These are phyloP conservation scores for Astraeus odoratus DNA, from an alignment of 768 basidiomycete genomes.

Conservation along the genomic window DNA sequence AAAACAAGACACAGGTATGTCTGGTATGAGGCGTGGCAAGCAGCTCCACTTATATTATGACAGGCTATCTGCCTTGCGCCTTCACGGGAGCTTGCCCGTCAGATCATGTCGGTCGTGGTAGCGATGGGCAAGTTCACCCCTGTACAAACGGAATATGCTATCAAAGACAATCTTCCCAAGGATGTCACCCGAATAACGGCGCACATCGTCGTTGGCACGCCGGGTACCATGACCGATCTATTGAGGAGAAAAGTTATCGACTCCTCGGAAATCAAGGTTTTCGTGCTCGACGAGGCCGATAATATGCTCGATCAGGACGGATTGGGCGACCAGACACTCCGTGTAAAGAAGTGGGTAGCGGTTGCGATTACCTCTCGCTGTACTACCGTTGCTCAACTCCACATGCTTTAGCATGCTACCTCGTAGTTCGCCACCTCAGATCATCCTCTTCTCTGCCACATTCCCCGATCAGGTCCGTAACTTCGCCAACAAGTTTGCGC, in stretches of 20 bases:
- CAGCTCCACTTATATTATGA: constrained; percentile 4
- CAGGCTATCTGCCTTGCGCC: constrained; percentile 97
- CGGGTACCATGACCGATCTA: constrained; percentile 90
- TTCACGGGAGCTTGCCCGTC: constrained; percentile 92
- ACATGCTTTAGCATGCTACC: constrained; percentile 47
- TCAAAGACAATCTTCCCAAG: constrained; percentile 76
- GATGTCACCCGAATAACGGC: constrained; percentile 66
- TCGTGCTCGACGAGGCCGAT: constrained; percentile 97
- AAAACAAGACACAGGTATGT: constrained; percentile 75
- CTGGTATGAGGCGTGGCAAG: not conserved
- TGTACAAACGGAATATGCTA: constrained; percentile 92
- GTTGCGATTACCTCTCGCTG: no score
- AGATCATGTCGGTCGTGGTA: constrained; percentile 93
- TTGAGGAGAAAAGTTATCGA: constrained; percentile 76
- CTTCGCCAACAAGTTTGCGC: constrained; percentile 93
- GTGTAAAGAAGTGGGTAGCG: constrained; percentile 82
- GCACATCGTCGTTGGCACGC: constrained; percentile 93
- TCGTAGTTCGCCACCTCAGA: constrained; percentile 52
- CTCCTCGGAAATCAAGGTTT: constrained; percentile 74
- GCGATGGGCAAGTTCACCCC: constrained; percentile 93
- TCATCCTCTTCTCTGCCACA: constrained; percentile 96
- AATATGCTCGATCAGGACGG: constrained; percentile 97
- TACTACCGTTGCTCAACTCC: constrained; percentile 9
- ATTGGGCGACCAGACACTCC: constrained; percentile 86
- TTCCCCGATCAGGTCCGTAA: constrained; percentile 89